Evolutionary conservation across 805 yeast genomes (phyloP), one percentile per base, ranked within the genome.

Genomic region (Candida wancherniae): DNA sequence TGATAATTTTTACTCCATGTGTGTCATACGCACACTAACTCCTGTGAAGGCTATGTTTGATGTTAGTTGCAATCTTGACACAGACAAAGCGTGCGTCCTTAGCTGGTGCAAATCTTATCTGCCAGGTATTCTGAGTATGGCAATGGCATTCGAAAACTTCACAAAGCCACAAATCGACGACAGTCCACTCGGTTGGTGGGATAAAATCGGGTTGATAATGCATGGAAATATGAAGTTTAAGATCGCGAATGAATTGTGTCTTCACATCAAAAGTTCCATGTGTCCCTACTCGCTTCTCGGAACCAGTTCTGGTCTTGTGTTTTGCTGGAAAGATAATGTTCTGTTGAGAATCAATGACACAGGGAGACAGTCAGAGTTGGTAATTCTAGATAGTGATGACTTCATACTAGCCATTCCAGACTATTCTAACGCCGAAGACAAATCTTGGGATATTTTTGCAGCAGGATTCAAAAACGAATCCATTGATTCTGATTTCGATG

Each of bases 61-160:
- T 42, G 44, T 77, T 35, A 53, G 61, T 9, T 67, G 76, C 15
- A 40, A 55, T 6, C 65, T 77, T 9, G 52, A 52, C 15, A 68
- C 82, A 0, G 50, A 55, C 2, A 48, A 61, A 12, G 69, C 80
- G 3, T 70, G 80, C 11, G 57, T 67, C 26, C 57, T 80, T 4
- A 68, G 78, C 10, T 80, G 84, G 84, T 73, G 83, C 28, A 73
- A 77, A 35, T 66, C 84, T 0, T 59, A 76, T 26, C 80, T 69
- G 40, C 76, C 84, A 0, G 80, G 78, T 3, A 57, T 77, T 20
- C 69, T 69, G 48, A 69, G 79, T 15, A 71, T 77, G 2, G 45
- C 51, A 35, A 33, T 51, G 26, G 66, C 70, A 0, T 55, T 66
- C 26, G 68, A 63, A 28, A 65, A 65, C 29, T 64, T 66, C 34